These are phyloP conservation scores for Cyamopsis tetragonoloba DNA, from an alignment of 306 rosid genomes.

Conservation along the genomic window DNA sequence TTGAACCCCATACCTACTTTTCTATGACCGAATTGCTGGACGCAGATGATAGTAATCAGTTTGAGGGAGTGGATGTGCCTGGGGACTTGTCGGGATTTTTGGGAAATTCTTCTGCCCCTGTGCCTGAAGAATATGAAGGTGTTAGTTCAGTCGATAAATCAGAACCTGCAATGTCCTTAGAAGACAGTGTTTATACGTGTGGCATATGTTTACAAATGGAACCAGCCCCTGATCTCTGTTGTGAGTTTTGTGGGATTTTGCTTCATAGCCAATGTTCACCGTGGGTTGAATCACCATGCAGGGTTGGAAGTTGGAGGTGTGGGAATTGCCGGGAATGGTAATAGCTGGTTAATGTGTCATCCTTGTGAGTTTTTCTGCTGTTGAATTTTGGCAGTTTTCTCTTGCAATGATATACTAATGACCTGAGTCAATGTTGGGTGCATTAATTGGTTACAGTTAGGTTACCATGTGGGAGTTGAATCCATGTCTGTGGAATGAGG, in stretches of 20 bases:
- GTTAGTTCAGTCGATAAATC: constrained; percentile 16
- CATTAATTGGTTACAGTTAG: constrained; percentile 7
- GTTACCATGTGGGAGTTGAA: constrained; percentile 6
- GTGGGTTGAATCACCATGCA: constrained; percentile 44
- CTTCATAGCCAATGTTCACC: constrained; percentile 72
- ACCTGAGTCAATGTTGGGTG: not conserved
- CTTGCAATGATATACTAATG: not conserved
- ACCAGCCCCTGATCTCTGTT: constrained; percentile 71
- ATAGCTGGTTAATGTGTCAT: constrained; percentile 27
- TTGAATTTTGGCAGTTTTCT: constrained; percentile 18
- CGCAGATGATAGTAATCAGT: constrained; percentile 44
- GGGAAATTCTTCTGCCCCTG: constrained; percentile 28
- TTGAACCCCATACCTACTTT: constrained; percentile 78
- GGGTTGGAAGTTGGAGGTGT: constrained; percentile 60
- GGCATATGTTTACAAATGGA: constrained; percentile 47
- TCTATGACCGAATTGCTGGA: constrained; percentile 66
- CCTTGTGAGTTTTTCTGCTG: not conserved
- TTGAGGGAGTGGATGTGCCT: constrained; percentile 46
- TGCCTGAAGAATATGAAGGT: constrained; percentile 35
- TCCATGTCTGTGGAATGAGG: constrained; percentile 7
- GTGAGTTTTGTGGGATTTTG: constrained; percentile 61
- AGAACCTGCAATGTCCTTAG: constrained; percentile 27
- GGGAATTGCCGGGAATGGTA: constrained; percentile 77
- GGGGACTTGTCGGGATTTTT: constrained; percentile 43
- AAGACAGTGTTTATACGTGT: constrained; percentile 35